Percentiles rank a stretch among this genome's conserved stretches.
These are phyloP conservation scores for Colletotrichum falcatum DNA, from an alignment of 2,329 filamentous ascomycete species.

Conservation along the genomic window DNA sequence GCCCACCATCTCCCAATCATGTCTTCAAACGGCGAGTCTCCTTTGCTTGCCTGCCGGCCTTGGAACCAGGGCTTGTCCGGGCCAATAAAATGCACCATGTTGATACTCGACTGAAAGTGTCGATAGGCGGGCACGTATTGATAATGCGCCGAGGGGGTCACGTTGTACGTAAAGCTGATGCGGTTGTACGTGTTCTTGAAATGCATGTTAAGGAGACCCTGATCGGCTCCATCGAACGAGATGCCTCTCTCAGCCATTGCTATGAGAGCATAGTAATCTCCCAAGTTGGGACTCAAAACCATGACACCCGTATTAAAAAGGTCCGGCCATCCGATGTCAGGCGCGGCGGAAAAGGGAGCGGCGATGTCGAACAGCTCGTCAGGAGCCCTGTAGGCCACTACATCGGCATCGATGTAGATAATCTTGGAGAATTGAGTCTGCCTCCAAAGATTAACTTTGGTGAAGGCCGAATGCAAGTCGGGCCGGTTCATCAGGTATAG, in stretches of 20 bases:
- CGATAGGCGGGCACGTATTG: constrained; percentile 96
- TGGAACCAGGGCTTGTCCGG: constrained; percentile 88
- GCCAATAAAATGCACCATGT: constrained; percentile 94
- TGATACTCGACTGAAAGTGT: constrained; percentile 92
- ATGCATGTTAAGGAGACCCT: constrained; percentile 95
- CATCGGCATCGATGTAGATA: constrained; percentile 94
- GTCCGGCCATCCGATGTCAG: constrained; percentile 98
- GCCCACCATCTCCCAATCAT: constrained; percentile 93
- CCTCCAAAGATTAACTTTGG: constrained; percentile 95
- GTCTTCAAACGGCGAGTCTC: constrained; percentile 79
- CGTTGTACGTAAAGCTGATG: constrained; percentile 95
- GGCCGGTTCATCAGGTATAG: constrained; percentile 91
- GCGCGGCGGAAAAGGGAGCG: constrained; percentile 76
- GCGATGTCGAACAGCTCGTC: constrained; percentile 87
- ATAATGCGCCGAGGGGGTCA: constrained; percentile 95
- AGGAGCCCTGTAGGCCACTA: constrained; percentile 89
- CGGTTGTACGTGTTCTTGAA: constrained; percentile 87
- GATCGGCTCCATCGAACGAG: constrained; percentile 97
- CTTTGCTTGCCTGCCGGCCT: constrained; percentile 66
- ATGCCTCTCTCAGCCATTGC: constrained; percentile 88
- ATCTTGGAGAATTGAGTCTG: constrained; percentile 91
- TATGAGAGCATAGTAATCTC: constrained; percentile 86
- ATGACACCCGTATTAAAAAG: constrained; percentile 98
- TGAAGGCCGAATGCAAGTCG: constrained; percentile 93
- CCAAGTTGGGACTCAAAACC: constrained; percentile 87